Evolutionary conservation across 2,329 filamentous ascomycete genomes (phyloP), one percentile per base, ranked within the genome.

Genomic region (Paraphaeosphaeria sporulosa): DNA sequence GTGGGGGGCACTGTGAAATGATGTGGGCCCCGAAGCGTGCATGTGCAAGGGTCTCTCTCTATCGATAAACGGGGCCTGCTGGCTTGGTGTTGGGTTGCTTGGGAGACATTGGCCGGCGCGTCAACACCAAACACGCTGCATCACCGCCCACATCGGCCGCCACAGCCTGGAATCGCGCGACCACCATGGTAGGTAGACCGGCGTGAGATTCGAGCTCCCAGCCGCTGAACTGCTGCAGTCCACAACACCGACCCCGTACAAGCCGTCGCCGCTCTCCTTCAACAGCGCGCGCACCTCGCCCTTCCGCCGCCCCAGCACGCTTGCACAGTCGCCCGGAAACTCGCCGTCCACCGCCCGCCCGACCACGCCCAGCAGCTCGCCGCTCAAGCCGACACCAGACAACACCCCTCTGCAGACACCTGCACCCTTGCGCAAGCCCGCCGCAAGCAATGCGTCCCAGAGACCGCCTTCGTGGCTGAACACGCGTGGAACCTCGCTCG

Each of bases 231-330:
- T 40, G 15, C 13, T 4, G 32, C 65, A 76, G 74, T 73, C 73
- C 21, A 72, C 71, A 23, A 76, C 75, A 12, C 75, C 72, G 15
- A 72, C 74, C 15, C 72, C 71, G 55, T 75, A 77, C 68, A 80
- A 78, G 65, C 79, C 79, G 44, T 79, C 77, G 15, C 76, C 76
- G 21, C 77, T 82, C 62, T 80, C 79, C 68, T 80, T 80, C 73
- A 78, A 77, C 66, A 79, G 76, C 68, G 73, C 76, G 17, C 78
- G 80, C 63, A 74, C 78, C 49, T 82, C 80, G 58, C 80, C 80
- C 46, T 82, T 82, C 65, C 75, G 79, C 59, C 75, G 80, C 30
- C 76, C 79, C 17, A 78, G 78, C 60, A 79, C 80, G 55, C 77
- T 55, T n/a, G 40, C 36, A 38, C 52, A 55, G 52, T 55, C 79